A percentile compares a stretch with the other conserved stretches of the same genome.
These are phyloP conservation scores for Cucumis melo DNA, from an alignment of 306 rosid species.

Conservation along the genomic window DNA sequence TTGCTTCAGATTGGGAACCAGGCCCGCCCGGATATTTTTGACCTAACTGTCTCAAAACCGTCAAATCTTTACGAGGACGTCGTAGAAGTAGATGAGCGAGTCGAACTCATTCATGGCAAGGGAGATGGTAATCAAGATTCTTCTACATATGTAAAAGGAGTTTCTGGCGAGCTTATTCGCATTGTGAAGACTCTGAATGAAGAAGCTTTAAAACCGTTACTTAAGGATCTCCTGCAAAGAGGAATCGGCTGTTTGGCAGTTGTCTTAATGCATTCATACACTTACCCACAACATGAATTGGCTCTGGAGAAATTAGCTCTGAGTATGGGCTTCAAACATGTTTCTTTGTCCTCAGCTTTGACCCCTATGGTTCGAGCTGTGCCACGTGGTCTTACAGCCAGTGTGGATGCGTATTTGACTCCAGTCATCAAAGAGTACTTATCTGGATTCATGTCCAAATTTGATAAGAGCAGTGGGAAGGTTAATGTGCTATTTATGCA, in stretches of 20 bases:
- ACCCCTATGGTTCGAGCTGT: slow-evolving; percentile 96
- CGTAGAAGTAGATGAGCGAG: slow-evolving; percentile 76
- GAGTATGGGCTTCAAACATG: slow-evolving; percentile 77
- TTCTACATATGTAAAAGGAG: slow-evolving; percentile 41
- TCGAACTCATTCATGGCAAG: slow-evolving; percentile 45
- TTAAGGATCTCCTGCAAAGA: slow-evolving; percentile 39
- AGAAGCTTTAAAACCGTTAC: slow-evolving; percentile 41
- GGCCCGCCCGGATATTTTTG: slow-evolving; percentile 90
- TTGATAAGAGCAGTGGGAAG: slow-evolving; percentile 57
- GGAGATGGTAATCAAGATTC: slow-evolving; percentile 17
- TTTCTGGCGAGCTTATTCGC: slow-evolving; percentile 78
- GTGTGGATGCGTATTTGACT: slow-evolving; percentile 90
- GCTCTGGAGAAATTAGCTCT: slow-evolving; percentile 47
- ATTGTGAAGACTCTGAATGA: slow-evolving; percentile 61
- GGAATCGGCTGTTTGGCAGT: slow-evolving; percentile 83
- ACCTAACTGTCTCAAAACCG: slow-evolving; percentile 69
- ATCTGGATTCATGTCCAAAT: slow-evolving; percentile 81
- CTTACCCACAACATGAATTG: slow-evolving; percentile 68
- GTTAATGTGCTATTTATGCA: slow-evolving; percentile 94
- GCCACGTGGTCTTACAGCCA: slow-evolving; percentile 92
- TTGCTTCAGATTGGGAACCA: slow-evolving; percentile 87
- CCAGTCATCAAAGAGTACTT: slow-evolving; percentile 91
- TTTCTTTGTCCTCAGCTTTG: slow-evolving; percentile 82
- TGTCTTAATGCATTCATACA: slow-evolving; percentile 83
- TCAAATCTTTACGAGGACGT: slow-evolving; percentile 80